These are phyloP conservation scores for Cercospora zeae-maydis DNA, from an alignment of 2,329 filamentous ascomycete species.

Conservation along the genomic window DNA sequence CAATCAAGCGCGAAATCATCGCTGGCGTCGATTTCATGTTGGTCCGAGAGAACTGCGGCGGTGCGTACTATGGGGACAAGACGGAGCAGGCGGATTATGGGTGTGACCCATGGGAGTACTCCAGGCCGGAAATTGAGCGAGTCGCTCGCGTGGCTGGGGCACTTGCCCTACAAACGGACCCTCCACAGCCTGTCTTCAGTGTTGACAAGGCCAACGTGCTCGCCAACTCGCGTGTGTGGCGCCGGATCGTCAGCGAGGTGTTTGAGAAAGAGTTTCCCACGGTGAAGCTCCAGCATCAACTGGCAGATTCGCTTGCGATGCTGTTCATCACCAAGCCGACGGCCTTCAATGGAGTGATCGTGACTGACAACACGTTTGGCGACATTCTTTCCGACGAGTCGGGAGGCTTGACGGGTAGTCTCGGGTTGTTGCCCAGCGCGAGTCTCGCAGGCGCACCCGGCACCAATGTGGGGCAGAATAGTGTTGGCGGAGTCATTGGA, in stretches of 20 bases:
- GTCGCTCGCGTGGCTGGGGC: constrained; percentile 47
- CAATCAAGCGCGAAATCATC: constrained; percentile 47
- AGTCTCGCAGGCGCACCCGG: constrained; percentile 32
- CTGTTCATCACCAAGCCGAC: constrained; percentile 48
- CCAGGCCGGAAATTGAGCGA: constrained; percentile 46
- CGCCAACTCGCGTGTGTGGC: constrained; percentile 50
- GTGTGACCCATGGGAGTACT: constrained; percentile 50
- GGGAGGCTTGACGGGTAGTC: constrained; percentile 46
- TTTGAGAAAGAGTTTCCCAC: constrained; percentile 46
- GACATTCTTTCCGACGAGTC: constrained; percentile 49
- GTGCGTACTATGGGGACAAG: constrained; percentile 51
- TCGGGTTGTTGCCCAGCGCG: constrained; percentile 48
- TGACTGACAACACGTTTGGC: constrained; percentile 50
- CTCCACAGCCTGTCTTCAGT: constrained; percentile 46
- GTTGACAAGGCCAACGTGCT: constrained; percentile 55
- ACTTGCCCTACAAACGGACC: constrained; percentile 40
- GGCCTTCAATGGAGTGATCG: constrained; percentile 49
- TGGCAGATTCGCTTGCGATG: constrained; percentile 50
- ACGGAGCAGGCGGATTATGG: constrained; percentile 44
- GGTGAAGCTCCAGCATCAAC: constrained; percentile 45
- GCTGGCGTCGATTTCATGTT: constrained; percentile 49
- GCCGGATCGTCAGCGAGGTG: constrained; percentile 42
- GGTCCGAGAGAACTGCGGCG: constrained; percentile 51
- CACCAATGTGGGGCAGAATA: constrained; percentile 32
- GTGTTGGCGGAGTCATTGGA: constrained; percentile 41